Conservation (phyloP, 2,329 filamentous ascomycete species). For the Penicillium sclerotiorum region DNA sequence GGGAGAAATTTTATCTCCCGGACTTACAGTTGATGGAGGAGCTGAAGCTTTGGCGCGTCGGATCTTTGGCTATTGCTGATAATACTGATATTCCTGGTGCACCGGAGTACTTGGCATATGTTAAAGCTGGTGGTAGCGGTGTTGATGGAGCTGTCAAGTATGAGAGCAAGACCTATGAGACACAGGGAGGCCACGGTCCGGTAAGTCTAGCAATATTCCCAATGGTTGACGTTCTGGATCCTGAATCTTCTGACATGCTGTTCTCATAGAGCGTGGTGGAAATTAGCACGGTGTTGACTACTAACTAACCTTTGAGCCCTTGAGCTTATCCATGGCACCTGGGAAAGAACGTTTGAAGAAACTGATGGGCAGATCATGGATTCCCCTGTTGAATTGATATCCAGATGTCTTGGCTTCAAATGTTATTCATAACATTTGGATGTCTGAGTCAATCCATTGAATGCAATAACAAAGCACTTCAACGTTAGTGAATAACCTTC, state of each 20-base stretch:
- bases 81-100: slow-evolving; percentile 46
- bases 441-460: too few species aligned
- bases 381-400: too few species aligned
- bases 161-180: slow-evolving; percentile 23
- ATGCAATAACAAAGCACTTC: too few species aligned
- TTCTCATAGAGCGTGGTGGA: slow-evolving; percentile 24
- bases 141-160: slow-evolving; percentile 24
- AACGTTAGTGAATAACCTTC: too few species aligned
- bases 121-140: slow-evolving; percentile 29
- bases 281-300: slow-evolving; percentile 21
- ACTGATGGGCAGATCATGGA: too few species aligned
- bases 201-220: too few species aligned
- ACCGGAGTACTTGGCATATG: slow-evolving; percentile 46
- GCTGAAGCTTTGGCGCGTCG: slow-evolving; percentile 33
- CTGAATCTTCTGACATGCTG: too few species aligned
- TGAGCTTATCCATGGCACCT: too few species aligned
- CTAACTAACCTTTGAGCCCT: slow-evolving; percentile 12
- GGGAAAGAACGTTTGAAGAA: too few species aligned
- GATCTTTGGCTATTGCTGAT: slow-evolving; percentile 41
- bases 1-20: slow-evolving; percentile 39
- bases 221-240: too few species aligned
- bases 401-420: too few species aligned
- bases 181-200: slow-evolving; percentile 9
- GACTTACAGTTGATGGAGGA: slow-evolving; percentile 41
- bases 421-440: too few species aligned